Base-by-base conservation (phyloP, 148 eudicot species). In the Chenopodium formosanum region DNA sequence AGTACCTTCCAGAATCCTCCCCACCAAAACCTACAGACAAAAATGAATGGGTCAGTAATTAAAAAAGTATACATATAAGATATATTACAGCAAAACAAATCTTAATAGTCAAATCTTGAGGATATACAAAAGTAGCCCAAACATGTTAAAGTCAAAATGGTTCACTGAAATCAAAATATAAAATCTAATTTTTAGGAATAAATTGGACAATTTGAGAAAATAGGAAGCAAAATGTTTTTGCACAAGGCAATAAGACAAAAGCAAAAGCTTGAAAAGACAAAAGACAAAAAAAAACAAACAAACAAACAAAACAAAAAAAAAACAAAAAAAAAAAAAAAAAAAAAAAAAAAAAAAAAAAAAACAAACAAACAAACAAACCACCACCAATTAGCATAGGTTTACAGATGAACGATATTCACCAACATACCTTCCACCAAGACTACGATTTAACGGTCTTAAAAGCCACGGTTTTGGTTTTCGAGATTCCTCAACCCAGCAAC, bases 1-100 rank as follows among this genome's bases (percentile, higher is more conserved):
- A 74, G 63, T 87, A 96, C 99, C 99, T 96, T 96, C 94, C 94
- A 96, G 82, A 96, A 89, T 86, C 99, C 99, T 84, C 98, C 99
- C 87, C 87, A 96, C 99, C 99, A 96, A 84, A 96, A 96, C 90
- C 99, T 96, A 84, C 75, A 88, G 25, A 88, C 58, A 68, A 66
- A 50, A 80, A 65, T 5, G 12, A 74, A 67, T 13, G 76, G 67
- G 70, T 81, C 66, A 81, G 60, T 70, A 63, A 74, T 9, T 9
- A 48, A 9, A 62, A 62, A 79, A 40, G 81, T 52, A 83, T 70
- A 56, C 37, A 74, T 71, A 9, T 23, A 75, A 31, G 32, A 31
- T 31, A 31, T 31, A 1, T 4, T 20, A 12, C 16, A 13, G 16
- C 9, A 9, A 44, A 72, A n/a, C 25, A 22, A 72, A 44, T n/a